Base-by-base conservation (phyloP, 495 filamentous ascomycete genomes). In the Penicillium verhagenii region DNA sequence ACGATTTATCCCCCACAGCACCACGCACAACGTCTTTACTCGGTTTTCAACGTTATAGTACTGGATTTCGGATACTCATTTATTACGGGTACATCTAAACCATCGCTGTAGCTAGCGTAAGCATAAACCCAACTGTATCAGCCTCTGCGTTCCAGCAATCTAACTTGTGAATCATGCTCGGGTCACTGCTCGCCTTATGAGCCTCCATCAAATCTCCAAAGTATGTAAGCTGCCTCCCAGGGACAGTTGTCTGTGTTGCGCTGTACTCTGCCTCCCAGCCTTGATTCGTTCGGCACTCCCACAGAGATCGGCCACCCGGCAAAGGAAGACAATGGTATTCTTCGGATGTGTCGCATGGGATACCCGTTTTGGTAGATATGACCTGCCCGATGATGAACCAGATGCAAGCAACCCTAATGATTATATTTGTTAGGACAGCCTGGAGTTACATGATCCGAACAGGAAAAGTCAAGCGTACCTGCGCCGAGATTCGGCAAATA, bases 91-190 rank as follows among this genome's bases (percentile, higher is more conserved):
- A n/a, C 10, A 42, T 42, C 39, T 42, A 42, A 23, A 42, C 39
- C 39, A 42, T 42, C 20, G 39, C 39, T 42, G n/a, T 42, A 20
- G 39, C 39, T 42, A 42, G 39, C 39, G 39, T 42, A 42, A 42
- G 39, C 39, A 42, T 42, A 20, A 42, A 42, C 21, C 39, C 39
- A 6, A 42, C 7, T 20, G 39, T 42, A 42, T 42, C 39, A 42
- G 39, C 39, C 39, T 42, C 39, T 42, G 39, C 39, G 10, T 42
- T 42, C 39, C 39, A 42, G 39, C n/a, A 42, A 42, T 42, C 39
- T 6, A 42, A 19, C 39, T 42, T 42, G 1, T 42, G 39, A 42
- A 42, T 19, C 16, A 42, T 42, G 39, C 16, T 42, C 21, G 16
- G 39, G 39, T 42, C 39, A 42, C 39, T 42, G n/a, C 11, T 20